These are phyloP conservation scores for Saccharomycopsis oosterbeekiorum DNA, from an alignment of 805 yeast species.

Conservation along the genomic window DNA sequence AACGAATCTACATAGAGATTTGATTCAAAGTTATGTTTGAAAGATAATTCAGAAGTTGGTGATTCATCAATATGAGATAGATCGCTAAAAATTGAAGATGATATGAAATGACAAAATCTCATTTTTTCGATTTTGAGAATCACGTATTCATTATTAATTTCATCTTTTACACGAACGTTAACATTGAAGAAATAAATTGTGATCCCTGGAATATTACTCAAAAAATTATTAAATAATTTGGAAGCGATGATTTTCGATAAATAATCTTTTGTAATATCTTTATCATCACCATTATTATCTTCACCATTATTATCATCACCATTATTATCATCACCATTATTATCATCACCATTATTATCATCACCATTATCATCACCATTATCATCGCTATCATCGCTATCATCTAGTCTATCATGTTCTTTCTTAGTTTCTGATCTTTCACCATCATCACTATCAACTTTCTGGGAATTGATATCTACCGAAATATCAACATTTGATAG, in stretches of 20 bases:
- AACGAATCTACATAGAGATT: neutral
- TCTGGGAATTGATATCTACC: neutral
- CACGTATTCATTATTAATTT: constrained; percentile 1
- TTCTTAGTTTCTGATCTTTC: neutral
- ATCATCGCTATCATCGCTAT: too few species aligned
- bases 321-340: too few species aligned
- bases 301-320: neutral
- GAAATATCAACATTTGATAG: neutral
- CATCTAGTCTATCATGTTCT: neutral
- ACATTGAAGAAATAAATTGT: constrained; percentile 19
- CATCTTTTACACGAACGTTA: constrained; percentile 3
- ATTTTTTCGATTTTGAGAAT: constrained; percentile 1
- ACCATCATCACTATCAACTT: neutral
- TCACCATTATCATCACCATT: too few species aligned
- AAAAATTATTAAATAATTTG: constrained; percentile 15
- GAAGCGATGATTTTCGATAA: neutral
- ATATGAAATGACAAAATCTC: neutral
- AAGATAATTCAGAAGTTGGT: neutral
- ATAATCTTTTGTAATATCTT: neutral
- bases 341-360: too few species aligned
- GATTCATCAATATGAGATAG: neutral
- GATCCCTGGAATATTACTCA: constrained; percentile 21
- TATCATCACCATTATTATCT: neutral
- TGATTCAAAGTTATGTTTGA: neutral
- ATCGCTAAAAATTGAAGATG: neutral